Percentiles rank a stretch among this genome's conserved stretches.
These are phyloP conservation scores for Candida labiduridarum DNA, from an alignment of 1,139 yeast genomes.

Conservation along the genomic window DNA sequence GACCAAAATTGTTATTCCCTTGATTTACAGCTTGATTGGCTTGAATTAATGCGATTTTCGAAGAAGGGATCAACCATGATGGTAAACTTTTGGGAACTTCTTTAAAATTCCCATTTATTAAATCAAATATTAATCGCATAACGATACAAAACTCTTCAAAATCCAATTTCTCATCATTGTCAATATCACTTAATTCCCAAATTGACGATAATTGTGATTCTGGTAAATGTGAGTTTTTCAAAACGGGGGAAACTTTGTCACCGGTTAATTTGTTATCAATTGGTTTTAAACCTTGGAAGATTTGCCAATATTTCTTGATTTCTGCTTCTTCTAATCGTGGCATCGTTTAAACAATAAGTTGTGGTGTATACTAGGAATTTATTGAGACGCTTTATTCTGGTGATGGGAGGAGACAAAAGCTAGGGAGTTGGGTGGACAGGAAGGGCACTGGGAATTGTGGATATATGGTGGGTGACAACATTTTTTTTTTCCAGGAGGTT, in stretches of 20 bases:
- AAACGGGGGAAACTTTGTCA: conserved; percentile 81
- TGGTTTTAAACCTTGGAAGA: conserved; percentile 87
- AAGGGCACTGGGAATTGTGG: not conserved
- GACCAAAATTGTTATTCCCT: conserved; percentile 30
- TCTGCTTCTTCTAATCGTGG: conserved; percentile 90
- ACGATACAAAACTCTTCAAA: conserved; percentile 98
- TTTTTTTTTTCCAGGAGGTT: not conserved
- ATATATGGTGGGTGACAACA: not conserved
- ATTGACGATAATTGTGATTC: conserved; percentile 76
- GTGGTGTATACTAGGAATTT: not conserved
- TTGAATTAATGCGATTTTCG: conserved; percentile 80
- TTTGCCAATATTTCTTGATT: conserved; percentile 95
- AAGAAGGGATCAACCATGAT: conserved; percentile 88
- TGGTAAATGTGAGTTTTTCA: conserved; percentile 83
- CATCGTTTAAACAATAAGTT: conserved; percentile 22
- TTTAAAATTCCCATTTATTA: conserved; percentile 73
- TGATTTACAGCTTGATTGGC: conserved; percentile 68
- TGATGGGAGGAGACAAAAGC: no score
- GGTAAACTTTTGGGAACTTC: conserved; percentile 76
- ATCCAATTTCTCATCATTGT: conserved; percentile 86
- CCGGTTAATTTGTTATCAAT: conserved; percentile 77
- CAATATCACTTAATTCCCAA: conserved; percentile 94
- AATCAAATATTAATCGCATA: conserved; percentile 90
- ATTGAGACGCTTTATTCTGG: no score
- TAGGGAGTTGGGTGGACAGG: not conserved